These are phyloP conservation scores for Scheffersomyces segobiensis DNA, from an alignment of 1,139 yeast genomes.

Conservation along the genomic window DNA sequence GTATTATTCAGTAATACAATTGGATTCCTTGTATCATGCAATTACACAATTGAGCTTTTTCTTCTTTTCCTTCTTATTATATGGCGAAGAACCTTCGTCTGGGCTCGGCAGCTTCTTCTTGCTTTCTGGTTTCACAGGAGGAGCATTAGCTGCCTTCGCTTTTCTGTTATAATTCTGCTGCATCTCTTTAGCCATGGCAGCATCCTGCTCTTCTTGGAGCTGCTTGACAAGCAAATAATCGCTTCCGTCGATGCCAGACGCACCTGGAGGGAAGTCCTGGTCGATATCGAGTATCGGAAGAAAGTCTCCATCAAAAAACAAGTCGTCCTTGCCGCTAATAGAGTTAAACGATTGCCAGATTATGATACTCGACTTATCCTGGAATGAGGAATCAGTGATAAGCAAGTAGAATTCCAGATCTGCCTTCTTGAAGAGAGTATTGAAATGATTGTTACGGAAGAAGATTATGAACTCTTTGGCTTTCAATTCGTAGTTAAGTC, in stretches of 20 bases:
- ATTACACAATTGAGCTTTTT: conserved; percentile 14
- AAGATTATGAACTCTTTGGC: conserved; percentile 55
- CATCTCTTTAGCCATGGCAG: conserved; percentile 47
- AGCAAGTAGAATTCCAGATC: conserved; percentile 55
- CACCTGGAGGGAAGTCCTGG: conserved; percentile 5
- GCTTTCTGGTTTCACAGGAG: neutral
- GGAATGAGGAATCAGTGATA: conserved; percentile 72
- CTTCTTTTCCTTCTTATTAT: conserved; percentile 3
- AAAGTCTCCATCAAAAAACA: conserved; percentile 65
- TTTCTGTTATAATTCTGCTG: conserved; percentile 29
- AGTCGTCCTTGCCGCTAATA: conserved; percentile 64
- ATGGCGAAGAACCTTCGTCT: neutral
- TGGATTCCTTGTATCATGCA: conserved; percentile 1
- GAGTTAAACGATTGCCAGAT: conserved; percentile 80
- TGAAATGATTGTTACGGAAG: conserved; percentile 85
- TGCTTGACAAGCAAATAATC: conserved; percentile 51
- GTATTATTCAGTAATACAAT: too few relatives aligned
- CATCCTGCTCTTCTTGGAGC: conserved; percentile 67
- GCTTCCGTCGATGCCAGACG: conserved; percentile 9
- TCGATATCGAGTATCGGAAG: conserved; percentile 38
- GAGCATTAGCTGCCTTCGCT: conserved; percentile 1
- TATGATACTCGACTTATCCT: conserved; percentile 40
- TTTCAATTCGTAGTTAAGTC: conserved; percentile 43
- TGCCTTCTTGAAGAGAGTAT: conserved; percentile 60
- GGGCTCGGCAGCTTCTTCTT: neutral